Percentiles rank a stretch among this genome's conserved stretches.
Evolutionary conservation across 768 basidiomycete genomes (phyloP).

Genomic region (Galerina marginata): DNA sequence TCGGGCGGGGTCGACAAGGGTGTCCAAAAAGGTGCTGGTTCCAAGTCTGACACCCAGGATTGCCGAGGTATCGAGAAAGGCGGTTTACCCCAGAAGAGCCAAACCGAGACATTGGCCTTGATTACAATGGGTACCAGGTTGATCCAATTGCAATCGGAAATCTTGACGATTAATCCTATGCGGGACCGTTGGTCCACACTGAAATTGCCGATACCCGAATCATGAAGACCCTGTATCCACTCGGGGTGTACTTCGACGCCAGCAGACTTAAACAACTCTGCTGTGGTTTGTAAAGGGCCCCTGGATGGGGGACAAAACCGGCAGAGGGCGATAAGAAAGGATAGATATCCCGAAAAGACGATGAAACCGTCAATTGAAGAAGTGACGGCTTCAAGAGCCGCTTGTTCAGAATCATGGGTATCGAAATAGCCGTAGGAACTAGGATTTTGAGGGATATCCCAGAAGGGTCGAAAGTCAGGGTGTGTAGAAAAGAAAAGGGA

Average conservation of each 20-base stretch:
- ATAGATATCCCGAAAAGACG: slow-evolving; percentile 10
- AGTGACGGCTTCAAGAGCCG: background rate
- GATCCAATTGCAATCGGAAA: background rate
- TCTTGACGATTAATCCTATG: background rate
- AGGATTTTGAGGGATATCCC: slow-evolving; percentile 2
- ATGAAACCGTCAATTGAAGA: slow-evolving; percentile 8
- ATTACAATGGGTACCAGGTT: background rate
- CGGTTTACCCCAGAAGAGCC: background rate
- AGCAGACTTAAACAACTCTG: background rate
- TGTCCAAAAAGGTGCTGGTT: background rate
- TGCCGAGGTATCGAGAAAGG: background rate
- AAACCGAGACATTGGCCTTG: background rate
- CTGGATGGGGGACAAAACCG: background rate
- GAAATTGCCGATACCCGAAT: background rate
- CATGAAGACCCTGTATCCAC: background rate
- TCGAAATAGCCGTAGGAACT: slow-evolving; percentile 11
- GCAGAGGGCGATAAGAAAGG: slow-evolving; percentile 11
- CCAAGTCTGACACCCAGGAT: background rate
- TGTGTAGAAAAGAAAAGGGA: background rate
- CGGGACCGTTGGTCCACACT: too few species aligned
- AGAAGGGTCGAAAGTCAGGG: background rate
- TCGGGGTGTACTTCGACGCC: background rate
- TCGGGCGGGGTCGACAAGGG: background rate
- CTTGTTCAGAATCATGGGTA: slow-evolving; percentile 3
- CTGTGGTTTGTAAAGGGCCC: background rate